Percentiles rank a stretch among this genome's conserved stretches.
Conservation (phyloP, 306 rosid genomes). For the Crotalaria pallida region DNA sequence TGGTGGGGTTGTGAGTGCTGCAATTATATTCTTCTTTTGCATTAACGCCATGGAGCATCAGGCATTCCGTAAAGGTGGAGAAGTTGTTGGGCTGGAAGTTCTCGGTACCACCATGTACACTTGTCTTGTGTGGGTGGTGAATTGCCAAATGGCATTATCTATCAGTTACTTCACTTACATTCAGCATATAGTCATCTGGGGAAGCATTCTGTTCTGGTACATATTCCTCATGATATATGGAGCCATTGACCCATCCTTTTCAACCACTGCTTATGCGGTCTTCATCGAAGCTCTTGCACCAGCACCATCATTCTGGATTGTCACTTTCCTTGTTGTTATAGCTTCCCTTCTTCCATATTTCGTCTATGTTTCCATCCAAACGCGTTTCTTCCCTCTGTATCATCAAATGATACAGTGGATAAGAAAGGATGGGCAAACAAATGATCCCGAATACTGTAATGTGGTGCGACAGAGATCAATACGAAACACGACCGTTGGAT, state of each 20-base stretch:
- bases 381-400: conserved; percentile 77
- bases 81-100: conserved; percentile 57
- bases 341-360: conserved; percentile 71
- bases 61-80: conserved; percentile 79
- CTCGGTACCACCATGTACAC: conserved; percentile 85
- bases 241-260: conserved; percentile 57
- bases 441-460: conserved; percentile 75
- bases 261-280: conserved; percentile 87
- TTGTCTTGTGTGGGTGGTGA: conserved; percentile 88
- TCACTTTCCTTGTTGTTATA: conserved; percentile 55
- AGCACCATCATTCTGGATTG: conserved; percentile 69
- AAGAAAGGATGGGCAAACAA: conserved; percentile 57
- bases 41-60: conserved; percentile 51
- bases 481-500: conserved; percentile 71
- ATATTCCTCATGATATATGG: conserved; percentile 83
- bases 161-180: conserved; percentile 78
- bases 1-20: conserved; percentile 57
- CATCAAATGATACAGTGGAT: conserved; percentile 96
- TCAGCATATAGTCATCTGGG: conserved; percentile 94
- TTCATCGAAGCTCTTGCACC: conserved; percentile 91
- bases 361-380: conserved; percentile 53
- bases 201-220: conserved; percentile 74
- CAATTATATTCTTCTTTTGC: conserved; percentile 75
- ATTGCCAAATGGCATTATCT: conserved; percentile 93
- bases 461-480: conserved; percentile 76